phyloP scores from a whole-genome alignment of 495 filamentous ascomycete species.

The Daldinia grandis region DNA sequence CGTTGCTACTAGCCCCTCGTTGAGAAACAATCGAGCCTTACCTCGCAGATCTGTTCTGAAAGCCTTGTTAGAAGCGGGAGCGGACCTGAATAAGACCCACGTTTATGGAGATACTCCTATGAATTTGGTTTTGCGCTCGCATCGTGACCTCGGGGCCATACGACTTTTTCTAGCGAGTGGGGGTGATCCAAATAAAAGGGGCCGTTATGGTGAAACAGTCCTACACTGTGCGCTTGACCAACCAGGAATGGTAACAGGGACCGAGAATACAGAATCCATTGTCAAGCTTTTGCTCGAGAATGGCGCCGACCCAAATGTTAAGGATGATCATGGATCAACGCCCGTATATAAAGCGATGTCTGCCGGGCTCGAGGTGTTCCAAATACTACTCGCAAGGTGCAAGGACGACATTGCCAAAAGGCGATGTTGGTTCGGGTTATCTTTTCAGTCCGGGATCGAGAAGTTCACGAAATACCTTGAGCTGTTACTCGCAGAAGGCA shows the following conservation, averaged over 20 bases:
- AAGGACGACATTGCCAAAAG: background rate
- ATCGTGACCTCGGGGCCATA: background rate
- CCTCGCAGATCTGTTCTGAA: background rate
- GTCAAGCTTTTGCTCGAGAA: background rate
- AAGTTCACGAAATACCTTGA: background rate
- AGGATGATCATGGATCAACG: background rate
- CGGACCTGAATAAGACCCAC: background rate
- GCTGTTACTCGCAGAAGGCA: background rate
- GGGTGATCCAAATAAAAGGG: background rate
- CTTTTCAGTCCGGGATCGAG: background rate
- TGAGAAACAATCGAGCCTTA: background rate
- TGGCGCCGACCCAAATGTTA: background rate
- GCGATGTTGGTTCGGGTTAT: background rate
- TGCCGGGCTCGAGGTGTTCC: background rate
- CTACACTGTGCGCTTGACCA: background rate
- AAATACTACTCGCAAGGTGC: background rate
- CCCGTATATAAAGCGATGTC: background rate
- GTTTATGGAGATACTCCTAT: background rate
- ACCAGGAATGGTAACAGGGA: background rate
- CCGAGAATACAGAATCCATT: background rate
- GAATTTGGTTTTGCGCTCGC: background rate
- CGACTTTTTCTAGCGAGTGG: background rate
- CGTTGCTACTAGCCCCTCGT: background rate
- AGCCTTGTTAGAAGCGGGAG: background rate
- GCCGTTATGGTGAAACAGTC: background rate